A percentile compares a stretch with the other conserved stretches of the same genome.
These are phyloP conservation scores for Cronartium ribicola DNA, from an alignment of 1,284 basidiomycete genomes.

Conservation along the genomic window DNA sequence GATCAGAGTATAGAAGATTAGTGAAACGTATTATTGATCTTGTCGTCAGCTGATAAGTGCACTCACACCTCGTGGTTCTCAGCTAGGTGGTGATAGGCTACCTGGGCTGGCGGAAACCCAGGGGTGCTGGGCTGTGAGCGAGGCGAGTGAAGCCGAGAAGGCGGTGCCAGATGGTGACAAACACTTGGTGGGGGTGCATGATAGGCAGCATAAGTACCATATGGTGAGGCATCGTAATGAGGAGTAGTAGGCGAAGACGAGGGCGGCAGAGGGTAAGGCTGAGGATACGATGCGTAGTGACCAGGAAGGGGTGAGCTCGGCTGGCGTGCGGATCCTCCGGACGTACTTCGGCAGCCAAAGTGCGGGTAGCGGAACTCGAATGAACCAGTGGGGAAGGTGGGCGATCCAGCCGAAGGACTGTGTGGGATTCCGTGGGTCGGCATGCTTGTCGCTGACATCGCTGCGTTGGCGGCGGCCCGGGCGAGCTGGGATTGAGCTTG, in stretches of 20 bases:
- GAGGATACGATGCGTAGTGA: background rate
- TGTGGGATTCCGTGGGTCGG: background rate
- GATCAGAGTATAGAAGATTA: background rate
- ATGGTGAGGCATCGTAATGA: background rate
- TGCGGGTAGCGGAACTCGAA: background rate
- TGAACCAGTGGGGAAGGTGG: background rate
- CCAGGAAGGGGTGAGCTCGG: background rate
- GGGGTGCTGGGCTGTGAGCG: background rate
- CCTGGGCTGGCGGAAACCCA: background rate
- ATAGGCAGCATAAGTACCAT: background rate
- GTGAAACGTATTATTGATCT: background rate
- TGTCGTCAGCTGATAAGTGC: background rate
- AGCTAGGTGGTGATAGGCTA: background rate
- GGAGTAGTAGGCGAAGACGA: background rate
- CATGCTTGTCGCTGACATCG: background rate
- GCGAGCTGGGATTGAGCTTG: slow-evolving; percentile 32
- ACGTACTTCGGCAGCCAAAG: background rate
- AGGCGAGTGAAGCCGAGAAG: background rate
- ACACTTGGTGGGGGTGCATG: background rate
- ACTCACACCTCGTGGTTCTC: background rate
- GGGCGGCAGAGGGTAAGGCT: background rate
- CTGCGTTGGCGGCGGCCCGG: slow-evolving; percentile 24
- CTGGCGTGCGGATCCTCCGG: background rate
- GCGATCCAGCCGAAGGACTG: background rate
- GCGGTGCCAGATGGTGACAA: background rate